Conservation (phyloP, 2,329 filamentous ascomycete genomes). For the Bipolaris gigantea region DNA sequence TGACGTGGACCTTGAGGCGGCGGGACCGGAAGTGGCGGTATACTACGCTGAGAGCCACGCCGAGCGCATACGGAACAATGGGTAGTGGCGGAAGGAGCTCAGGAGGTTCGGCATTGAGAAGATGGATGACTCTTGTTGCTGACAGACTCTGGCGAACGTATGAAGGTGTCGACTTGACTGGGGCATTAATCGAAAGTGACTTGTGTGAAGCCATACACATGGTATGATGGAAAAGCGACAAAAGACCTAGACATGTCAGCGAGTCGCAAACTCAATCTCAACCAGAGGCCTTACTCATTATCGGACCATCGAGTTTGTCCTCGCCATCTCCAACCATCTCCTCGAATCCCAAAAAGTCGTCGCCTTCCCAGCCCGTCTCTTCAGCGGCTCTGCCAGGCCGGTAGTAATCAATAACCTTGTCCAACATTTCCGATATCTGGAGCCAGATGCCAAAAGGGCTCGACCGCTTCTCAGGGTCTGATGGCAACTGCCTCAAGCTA, state of each 20-base stretch:
- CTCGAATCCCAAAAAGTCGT: constrained; percentile 51
- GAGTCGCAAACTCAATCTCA: constrained; percentile 7
- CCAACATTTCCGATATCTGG: constrained; percentile 49
- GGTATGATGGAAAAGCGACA: constrained; percentile 61
- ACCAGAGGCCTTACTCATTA: constrained; percentile 36
- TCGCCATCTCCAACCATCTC: constrained; percentile 48
- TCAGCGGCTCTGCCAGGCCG: constrained; percentile 47
- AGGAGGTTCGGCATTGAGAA: constrained; percentile 52
- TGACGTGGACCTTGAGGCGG: constrained; percentile 52
- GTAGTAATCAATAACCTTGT: constrained; percentile 53
- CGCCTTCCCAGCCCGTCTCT: constrained; percentile 51
- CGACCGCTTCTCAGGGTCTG: constrained; percentile 48
- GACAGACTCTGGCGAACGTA: constrained; percentile 59
- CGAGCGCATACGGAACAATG: constrained; percentile 59
- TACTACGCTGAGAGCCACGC: constrained; percentile 58
- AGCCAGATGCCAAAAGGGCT: constrained; percentile 55
- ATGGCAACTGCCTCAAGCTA: constrained; percentile 47
- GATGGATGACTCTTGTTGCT: constrained; percentile 58
- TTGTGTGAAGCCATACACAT: constrained; percentile 61
- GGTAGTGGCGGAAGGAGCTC: constrained; percentile 55
- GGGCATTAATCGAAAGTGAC: constrained; percentile 48
- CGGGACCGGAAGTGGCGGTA: constrained; percentile 60
- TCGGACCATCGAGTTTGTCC: constrained; percentile 42
- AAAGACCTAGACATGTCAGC: constrained; percentile 44
- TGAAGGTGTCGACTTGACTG: constrained; percentile 53